Conservation (phyloP, 208 protist species). For the Trypanosoma scelopori region DNA sequence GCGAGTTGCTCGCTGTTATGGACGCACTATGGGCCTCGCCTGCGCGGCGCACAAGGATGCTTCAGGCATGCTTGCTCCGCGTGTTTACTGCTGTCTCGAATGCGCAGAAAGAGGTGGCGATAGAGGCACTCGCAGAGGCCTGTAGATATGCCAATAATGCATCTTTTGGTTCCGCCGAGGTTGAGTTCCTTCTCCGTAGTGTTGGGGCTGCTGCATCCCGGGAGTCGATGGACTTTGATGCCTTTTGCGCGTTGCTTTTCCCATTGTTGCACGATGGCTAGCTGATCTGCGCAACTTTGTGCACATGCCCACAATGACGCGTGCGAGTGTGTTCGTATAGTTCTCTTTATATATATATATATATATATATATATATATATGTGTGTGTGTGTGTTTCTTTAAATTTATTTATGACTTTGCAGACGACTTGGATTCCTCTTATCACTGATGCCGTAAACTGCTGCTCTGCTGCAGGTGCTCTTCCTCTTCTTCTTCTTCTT, state of each 20-base stretch:
- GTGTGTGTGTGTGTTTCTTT: neutral
- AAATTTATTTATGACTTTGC: neutral
- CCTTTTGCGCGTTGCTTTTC: constrained; percentile 17
- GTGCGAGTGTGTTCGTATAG: neutral
- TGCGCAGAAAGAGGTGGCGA: constrained; percentile 18
- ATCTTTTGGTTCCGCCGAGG: neutral
- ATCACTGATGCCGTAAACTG: neutral
- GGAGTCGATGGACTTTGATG: constrained; percentile 12
- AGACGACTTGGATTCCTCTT: no score
- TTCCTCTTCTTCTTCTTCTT: constrained; percentile 1
- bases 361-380: no score
- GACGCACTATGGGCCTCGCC: constrained; percentile 29
- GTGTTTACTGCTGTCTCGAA: constrained; percentile 17
- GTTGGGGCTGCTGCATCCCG: neutral
- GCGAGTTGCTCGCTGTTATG: constrained; percentile 45
- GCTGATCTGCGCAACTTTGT: neutral
- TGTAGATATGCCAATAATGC: neutral
- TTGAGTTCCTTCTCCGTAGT: constrained; percentile 5
- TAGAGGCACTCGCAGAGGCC: constrained; percentile 18
- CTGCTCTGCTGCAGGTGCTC: neutral
- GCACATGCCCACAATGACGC: neutral
- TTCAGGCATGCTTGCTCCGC: constrained; percentile 8
- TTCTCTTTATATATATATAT: neutral
- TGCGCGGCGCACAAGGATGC: constrained; percentile 9
- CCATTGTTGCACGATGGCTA: constrained; percentile 1